Base-by-base conservation (phyloP, 208 protist species). In the Endotrypanum monterogeii region DNA sequence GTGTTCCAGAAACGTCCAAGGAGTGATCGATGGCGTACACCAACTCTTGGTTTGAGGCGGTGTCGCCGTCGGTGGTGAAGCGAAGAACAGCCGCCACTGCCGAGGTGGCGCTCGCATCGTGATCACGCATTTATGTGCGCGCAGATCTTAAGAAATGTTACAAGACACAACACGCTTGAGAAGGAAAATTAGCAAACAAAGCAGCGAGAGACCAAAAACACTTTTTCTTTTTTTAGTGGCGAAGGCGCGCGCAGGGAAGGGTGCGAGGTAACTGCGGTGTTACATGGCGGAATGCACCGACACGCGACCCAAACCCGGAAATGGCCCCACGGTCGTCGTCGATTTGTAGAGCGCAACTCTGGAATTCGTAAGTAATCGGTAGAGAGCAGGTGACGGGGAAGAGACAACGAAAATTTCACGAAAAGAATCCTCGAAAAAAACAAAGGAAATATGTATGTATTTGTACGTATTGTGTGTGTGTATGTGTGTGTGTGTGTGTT, bases 1-100 rank as follows among this genome's bases (percentile, higher is more conserved):
- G n/a, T 12, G 67, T 75, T 25, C 74, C 54, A 11, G 73, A 77
- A 12, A 73, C 56, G 30, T 78, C 69, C 50, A 74, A 23, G 8
- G 77, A 76, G 66, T 79, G 70, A 32, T 79, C 68, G 41, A 83
- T 67, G 65, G 54, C 66, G 63, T 72, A 62, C 65, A 73, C 35
- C 62, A 79, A 48, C 57, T 62, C 44, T n/a, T 72, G 61, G 71
- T 72, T 74, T 14, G 72, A 67, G 23, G 54, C 55, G 28, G 54
- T 30, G 41, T 82, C 68, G 28, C 73, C 63, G 20, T 60, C 23
- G 28, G 51, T 39, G 11, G 75, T 46, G 52, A 84, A 84, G 66
- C 54, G 67, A 16, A 32, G 51, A 37, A 82, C 68, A 25, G 75
- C 69, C 11, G 63, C 57, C 30, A 71, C 55, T 2, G 76, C 76